Percentiles rank a stretch among this genome's conserved stretches.
These are phyloP conservation scores for Hypoxylon sp. DNA, from an alignment of 2,329 filamentous ascomycete genomes.

Conservation along the genomic window DNA sequence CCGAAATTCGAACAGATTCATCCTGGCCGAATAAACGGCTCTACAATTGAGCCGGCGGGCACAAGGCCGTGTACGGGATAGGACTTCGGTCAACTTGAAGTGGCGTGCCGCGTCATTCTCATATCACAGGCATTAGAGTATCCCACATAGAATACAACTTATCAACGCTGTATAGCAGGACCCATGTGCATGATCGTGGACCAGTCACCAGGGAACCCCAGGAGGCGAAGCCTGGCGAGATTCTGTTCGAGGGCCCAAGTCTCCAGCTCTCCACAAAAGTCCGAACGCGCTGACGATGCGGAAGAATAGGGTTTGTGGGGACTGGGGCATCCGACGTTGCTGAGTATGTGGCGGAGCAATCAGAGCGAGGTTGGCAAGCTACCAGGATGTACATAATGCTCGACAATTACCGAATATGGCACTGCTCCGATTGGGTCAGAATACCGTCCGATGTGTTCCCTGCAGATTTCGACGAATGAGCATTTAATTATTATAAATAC, in stretches of 20 bases:
- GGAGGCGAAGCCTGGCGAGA: constrained; percentile 4
- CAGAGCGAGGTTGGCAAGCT: neutral
- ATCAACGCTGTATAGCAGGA: neutral
- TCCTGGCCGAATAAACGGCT: neutral
- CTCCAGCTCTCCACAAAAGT: constrained; percentile 5
- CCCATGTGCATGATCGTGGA: neutral
- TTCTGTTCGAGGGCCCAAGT: constrained; percentile 3
- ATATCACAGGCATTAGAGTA: neutral
- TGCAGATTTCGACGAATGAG: constrained; percentile 22
- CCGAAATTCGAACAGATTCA: neutral
- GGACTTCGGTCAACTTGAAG: constrained; percentile 7
- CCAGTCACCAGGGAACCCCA: constrained; percentile 7
- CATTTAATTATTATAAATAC: constrained; percentile 26
- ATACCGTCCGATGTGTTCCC: constrained; percentile 6
- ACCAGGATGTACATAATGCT: neutral
- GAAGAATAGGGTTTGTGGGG: constrained; percentile 7
- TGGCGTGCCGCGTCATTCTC: constrained; percentile 25
- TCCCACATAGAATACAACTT: constrained; percentile 7
- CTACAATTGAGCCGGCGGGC: constrained; percentile 6
- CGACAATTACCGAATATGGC: constrained; percentile 1
- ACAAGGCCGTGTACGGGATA: neutral
- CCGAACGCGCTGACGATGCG: constrained; percentile 1
- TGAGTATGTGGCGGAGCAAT: constrained; percentile 30
- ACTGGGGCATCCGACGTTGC: neutral
- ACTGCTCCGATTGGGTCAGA: constrained; percentile 13